Base-by-base conservation (phyloP, 192 early-diverging fungal genomes). In the Podila minutissima region DNA sequence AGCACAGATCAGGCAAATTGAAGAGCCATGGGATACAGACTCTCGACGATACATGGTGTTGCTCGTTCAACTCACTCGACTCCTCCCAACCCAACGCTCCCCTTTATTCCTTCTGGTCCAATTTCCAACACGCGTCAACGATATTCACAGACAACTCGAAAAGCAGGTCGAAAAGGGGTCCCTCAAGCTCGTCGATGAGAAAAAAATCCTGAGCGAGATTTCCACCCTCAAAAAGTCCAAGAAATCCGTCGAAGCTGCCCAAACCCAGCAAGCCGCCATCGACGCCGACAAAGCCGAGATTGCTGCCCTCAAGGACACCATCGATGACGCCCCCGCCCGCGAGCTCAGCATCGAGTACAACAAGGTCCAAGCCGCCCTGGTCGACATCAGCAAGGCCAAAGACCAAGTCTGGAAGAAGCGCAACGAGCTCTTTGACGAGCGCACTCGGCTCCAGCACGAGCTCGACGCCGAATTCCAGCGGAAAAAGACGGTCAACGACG, bases 181-280 rank as follows among this genome's bases (percentile, higher is more conserved):
- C 48, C 74, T 94, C 32, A 89, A 92, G 69, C 83, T 98, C 58
- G 84, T 92, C 48, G 96, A 96, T 46, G 96, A 98, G 85, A 95
- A 95, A 74, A 88, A 87, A 83, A 88, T 93, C 35, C 88, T 96
- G 20, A 83, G 90, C 63, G 94, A 96, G 73, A 92, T 94, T 48
- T 92, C 88, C 32, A 73, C 73, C 15, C 82, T 95, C 66, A 94
- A 94, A 72, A 88, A 86, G 73, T 83, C 83, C 29, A 89, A 90
- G 59, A 92, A 94, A 58, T 66, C 83, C 6, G 87, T 95, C 57
- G 86, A 91, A 59, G 84, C 81, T 15, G 69, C 83, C 35, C 75
- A 90, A 84, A 69, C 77, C 67, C 77, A 86, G 70, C 83, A 88
- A 74, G 58, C 60, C 66, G 62, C 85, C 58, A 82, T 90, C 67